A percentile compares a stretch with the other conserved stretches of the same genome.
Evolutionary conservation across 2,329 filamentous ascomycete species (phyloP).

Genomic region (Diaporthe caulivora): DNA sequence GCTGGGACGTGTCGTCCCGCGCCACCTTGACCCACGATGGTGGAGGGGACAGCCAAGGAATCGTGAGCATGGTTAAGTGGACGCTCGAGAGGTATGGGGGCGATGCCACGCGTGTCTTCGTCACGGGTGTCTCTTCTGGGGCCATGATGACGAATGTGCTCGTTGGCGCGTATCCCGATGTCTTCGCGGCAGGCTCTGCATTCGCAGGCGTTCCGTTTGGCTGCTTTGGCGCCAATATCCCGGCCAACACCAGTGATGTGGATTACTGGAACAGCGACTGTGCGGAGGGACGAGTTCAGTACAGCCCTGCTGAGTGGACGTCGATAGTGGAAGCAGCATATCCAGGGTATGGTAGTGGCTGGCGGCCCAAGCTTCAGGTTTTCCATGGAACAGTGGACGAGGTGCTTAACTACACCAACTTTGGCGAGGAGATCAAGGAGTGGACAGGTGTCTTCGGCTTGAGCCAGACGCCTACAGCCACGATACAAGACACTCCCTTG

Average conservation of each 20-base stretch:
- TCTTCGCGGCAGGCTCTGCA: conserved; percentile 63
- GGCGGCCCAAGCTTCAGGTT: conserved; percentile 67
- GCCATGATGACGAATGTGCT: conserved; percentile 70
- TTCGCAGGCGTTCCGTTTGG: conserved; percentile 59
- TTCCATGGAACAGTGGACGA: conserved; percentile 68
- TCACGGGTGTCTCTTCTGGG: conserved; percentile 63
- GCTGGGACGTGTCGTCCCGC: conserved; percentile 70
- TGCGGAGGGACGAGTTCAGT: conserved; percentile 59
- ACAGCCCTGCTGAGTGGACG: conserved; percentile 51
- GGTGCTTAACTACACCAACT: conserved; percentile 64
- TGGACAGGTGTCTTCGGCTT: conserved; percentile 60
- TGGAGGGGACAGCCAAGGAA: conserved; percentile 64
- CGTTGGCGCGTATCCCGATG: conserved; percentile 63
- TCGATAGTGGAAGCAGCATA: conserved; percentile 56
- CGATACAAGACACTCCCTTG: conserved; percentile 50
- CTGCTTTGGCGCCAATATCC: conserved; percentile 58
- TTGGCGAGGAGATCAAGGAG: conserved; percentile 66
- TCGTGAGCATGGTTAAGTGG: conserved; percentile 67
- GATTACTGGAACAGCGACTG: conserved; percentile 66
- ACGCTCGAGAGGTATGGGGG: conserved; percentile 59
- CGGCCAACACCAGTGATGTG: conserved; percentile 44
- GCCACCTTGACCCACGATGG: conserved; percentile 61
- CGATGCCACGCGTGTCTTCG: conserved; percentile 62
- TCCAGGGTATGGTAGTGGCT: conserved; percentile 60
- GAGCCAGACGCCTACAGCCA: conserved; percentile 45